Evolutionary conservation across 1,284 basidiomycete genomes (phyloP), one percentile per base, ranked within the genome.

Genomic region (Chiua sp.): DNA sequence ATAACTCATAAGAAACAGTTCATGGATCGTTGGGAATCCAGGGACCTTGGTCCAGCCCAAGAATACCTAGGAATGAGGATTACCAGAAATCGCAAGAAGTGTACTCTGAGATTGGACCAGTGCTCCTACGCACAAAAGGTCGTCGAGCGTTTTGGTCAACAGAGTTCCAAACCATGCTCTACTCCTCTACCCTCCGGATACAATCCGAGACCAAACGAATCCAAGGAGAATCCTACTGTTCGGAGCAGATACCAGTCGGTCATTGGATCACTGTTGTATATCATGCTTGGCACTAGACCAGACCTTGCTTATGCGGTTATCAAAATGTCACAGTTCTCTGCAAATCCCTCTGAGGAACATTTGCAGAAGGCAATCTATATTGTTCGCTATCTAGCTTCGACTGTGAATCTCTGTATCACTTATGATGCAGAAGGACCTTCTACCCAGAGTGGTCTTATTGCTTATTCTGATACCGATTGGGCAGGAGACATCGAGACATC

Each of bases 321-420:
- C 42, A 51, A 56, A 26, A 56, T 56, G 48, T 51, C 49, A 26
- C 48, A 51, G 11, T 51, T 46, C n/a, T 56, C 48, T 46, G 26
- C 47, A 4, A 56, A 56, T 56, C 26, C 55, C 1, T 23, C n/a
- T 11, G 26, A 56, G 15, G 47, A 55, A 39, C 53, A 55, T 30
- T 20, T 55, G 26, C 33, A 44, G 16, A 56, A 50, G 18, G 48
- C 39, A 3, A 15, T 50, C 1, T 20, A 56, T 7, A 56, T 56
- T 12, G 37, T 56, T 13, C 8, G 28, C 12, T 50, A 50, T 16
- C 12, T 55, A 2, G 35, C 15, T 12, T 16, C 13, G 15, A 37
- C 35, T 16, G 12, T 13, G 13, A 16, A 37, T 6, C 35, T 37
- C 11, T 37, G 35, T 5, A 37, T 37, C 13, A 37, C 35, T 16